Conservation (phyloP, 257 asterid species). For the Dorcoceras hygrometricum region DNA sequence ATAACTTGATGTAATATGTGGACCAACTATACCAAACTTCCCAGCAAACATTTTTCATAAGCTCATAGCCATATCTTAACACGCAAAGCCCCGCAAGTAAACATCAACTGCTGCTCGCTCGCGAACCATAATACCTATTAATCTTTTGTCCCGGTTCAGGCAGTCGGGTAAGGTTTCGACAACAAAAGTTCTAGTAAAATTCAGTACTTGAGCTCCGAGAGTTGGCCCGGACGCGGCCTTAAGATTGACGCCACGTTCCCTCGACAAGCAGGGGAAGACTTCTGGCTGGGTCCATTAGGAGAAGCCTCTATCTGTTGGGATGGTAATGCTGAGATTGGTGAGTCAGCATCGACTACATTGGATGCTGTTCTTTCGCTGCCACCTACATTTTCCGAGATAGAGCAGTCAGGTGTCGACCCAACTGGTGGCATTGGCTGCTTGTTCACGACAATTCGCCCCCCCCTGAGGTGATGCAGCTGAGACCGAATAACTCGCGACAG, state of each 20-base stretch:
- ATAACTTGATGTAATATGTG: background rate
- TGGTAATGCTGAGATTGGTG: slow-evolving; percentile 19
- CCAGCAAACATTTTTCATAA: slow-evolving; percentile 12
- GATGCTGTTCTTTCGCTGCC: slow-evolving; percentile 20
- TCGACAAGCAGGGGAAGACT: slow-evolving; percentile 43
- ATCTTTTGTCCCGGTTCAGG: background rate
- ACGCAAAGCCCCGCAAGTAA: background rate
- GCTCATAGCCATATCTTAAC: background rate
- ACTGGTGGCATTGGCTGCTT: slow-evolving; percentile 11
- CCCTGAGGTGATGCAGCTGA: slow-evolving; percentile 30
- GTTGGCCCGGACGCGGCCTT: slow-evolving; percentile 33
- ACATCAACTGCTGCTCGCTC: background rate
- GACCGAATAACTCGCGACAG: slow-evolving; percentile 28
- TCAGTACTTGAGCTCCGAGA: slow-evolving; percentile 43
- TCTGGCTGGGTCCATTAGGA: slow-evolving; percentile 35
- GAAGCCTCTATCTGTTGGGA: slow-evolving; percentile 29
- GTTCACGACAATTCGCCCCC: slow-evolving; percentile 26
- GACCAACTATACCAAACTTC: slow-evolving; percentile 1
- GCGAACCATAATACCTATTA: background rate
- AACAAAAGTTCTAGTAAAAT: background rate
- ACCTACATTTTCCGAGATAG: slow-evolving; percentile 14
- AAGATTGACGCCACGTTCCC: slow-evolving; percentile 36
- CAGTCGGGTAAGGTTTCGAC: background rate
- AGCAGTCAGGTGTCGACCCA: slow-evolving; percentile 19
- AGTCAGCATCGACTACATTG: slow-evolving; percentile 14